phyloP scores from a whole-genome alignment of 2,329 filamentous ascomycete species.

The Pseudovirgaria hyperparasitica region DNA sequence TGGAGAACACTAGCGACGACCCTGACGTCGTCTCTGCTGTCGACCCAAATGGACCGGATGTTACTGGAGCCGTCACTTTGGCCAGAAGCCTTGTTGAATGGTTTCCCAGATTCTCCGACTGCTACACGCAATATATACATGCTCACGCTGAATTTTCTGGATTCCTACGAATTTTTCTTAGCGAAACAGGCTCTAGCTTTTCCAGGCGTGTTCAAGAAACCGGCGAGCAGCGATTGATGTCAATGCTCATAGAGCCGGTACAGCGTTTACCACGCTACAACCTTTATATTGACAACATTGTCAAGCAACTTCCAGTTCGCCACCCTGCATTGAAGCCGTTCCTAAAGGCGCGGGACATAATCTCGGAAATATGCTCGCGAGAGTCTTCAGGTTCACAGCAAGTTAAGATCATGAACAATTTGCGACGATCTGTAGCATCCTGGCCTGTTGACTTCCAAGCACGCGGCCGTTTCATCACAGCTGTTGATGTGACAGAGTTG shows the following conservation, averaged over 20 bases:
- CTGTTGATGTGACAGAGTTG: slow-evolving; percentile 68
- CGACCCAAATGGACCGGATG: slow-evolving; percentile 49
- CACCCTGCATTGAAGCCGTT: slow-evolving; percentile 75
- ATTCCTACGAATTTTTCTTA: slow-evolving; percentile 65
- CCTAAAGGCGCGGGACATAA: slow-evolving; percentile 80
- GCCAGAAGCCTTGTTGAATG: slow-evolving; percentile 75
- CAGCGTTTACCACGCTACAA: slow-evolving; percentile 91
- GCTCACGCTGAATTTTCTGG: slow-evolving; percentile 79
- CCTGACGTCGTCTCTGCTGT: slow-evolving; percentile 21
- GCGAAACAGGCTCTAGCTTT: slow-evolving; percentile 67
- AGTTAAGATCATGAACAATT: slow-evolving; percentile 57
- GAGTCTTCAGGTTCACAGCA: slow-evolving; percentile 60
- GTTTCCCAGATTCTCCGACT: slow-evolving; percentile 85
- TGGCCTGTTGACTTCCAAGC: slow-evolving; percentile 65
- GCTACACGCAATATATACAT: slow-evolving; percentile 86
- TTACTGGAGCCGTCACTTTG: slow-evolving; percentile 65
- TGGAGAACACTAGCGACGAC: slow-evolving; percentile 43
- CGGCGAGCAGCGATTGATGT: slow-evolving; percentile 83
- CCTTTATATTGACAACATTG: slow-evolving; percentile 90
- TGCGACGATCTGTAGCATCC: slow-evolving; percentile 63
- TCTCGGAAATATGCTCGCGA: slow-evolving; percentile 92
- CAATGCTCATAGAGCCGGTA: slow-evolving; percentile 88
- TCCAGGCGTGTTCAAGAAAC: slow-evolving; percentile 66
- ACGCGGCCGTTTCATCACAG: slow-evolving; percentile 65
- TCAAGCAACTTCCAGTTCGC: slow-evolving; percentile 69